phyloP scores from a whole-genome alignment of 139 green algal species.

The Chlamydomonas sp. region DNA sequence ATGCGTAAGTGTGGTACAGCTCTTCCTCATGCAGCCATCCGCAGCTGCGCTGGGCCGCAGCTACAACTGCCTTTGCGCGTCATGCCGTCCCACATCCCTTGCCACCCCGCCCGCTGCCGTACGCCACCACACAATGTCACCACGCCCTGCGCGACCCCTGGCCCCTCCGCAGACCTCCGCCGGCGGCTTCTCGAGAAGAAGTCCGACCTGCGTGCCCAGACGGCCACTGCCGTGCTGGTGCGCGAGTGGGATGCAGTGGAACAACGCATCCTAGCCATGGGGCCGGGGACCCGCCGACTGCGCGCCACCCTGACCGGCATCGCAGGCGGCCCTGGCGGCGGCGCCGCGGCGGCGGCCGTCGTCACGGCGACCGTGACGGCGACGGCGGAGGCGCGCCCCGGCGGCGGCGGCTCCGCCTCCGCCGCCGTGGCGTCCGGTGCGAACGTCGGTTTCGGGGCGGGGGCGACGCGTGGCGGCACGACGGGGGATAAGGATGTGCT shows the following conservation, averaged over 20 bases:
- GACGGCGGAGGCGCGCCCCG: not conserved
- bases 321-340: not conserved
- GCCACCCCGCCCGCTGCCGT: not conserved
- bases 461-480: not conserved
- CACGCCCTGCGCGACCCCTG: not conserved
- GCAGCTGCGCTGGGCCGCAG: not conserved
- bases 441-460: not conserved
- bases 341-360: not conserved
- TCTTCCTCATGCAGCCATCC: not conserved
- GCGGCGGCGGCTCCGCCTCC: not conserved
- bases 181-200: constrained; percentile 23
- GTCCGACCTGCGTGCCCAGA: constrained; percentile 13
- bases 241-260: constrained; percentile 30
- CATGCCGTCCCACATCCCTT: not conserved
- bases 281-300: not conserved
- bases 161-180: not conserved
- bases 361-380: not conserved
- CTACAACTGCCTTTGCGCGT: not conserved
- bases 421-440: not conserved
- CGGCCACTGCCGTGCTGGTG: not conserved
- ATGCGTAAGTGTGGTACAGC: not conserved
- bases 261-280: not conserved
- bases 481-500: not conserved
- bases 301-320: not conserved
- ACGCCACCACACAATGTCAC: not conserved